Evolutionary conservation across 2,329 filamentous ascomycete genomes (phyloP).

Genomic region (Lasiodiplodia sp.): DNA sequence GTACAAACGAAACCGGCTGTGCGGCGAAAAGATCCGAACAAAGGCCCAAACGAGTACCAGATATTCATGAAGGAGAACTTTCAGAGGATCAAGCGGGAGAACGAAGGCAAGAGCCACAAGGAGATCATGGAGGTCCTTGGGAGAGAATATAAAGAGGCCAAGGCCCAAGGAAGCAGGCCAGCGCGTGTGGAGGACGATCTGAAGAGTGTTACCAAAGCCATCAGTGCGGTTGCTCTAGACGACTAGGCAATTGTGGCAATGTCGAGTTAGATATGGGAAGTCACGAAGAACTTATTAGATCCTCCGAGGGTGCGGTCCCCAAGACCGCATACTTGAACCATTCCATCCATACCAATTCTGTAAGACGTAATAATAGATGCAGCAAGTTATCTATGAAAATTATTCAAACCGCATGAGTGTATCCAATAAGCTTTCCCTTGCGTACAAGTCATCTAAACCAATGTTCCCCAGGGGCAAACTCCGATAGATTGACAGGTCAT

Average conservation of each 20-base stretch:
- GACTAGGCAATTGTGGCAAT: neutral
- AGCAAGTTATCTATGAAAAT: too few species aligned
- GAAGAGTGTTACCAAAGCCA: constrained; percentile 23
- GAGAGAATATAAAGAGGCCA: constrained; percentile 65
- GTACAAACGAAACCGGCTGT: constrained; percentile 76
- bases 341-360: too few species aligned
- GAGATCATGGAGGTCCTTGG: constrained; percentile 71
- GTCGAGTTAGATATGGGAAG: too few species aligned
- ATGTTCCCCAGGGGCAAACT: too few species aligned
- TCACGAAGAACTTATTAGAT: neutral
- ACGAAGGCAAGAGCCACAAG: constrained; percentile 62
- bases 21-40: constrained; percentile 34
- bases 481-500: too few species aligned
- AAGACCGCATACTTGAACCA: too few species aligned
- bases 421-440: too few species aligned
- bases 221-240: constrained; percentile 31
- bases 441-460: too few species aligned
- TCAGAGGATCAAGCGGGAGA: constrained; percentile 63
- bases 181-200: neutral
- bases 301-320: neutral
- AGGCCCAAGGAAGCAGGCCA: constrained; percentile 37
- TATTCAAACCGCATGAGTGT: too few species aligned
- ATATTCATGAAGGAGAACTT: constrained; percentile 73
- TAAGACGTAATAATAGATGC: too few species aligned
- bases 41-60: constrained; percentile 60